Evolutionary conservation across 768 basidiomycete species (phyloP).

Genomic region (Pisolithus orientalis): DNA sequence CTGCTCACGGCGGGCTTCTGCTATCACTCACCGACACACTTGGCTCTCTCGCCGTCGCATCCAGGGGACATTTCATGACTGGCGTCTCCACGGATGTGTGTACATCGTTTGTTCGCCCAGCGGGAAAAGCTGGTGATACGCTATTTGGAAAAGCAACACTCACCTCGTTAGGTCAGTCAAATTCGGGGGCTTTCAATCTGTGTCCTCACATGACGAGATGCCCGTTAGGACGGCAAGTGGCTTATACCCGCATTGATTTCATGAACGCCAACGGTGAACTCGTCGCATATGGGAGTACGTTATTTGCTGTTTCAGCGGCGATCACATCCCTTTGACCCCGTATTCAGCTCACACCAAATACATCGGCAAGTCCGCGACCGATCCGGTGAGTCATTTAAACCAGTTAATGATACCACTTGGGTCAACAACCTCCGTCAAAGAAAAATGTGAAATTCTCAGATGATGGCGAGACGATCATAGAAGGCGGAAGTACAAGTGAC

Average conservation of each 20-base stretch:
- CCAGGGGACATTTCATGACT: slow-evolving; percentile 80
- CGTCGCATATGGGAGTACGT: slow-evolving; percentile 78
- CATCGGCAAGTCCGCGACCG: slow-evolving; percentile 57
- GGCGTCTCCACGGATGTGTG: slow-evolving; percentile 82
- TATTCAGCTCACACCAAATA: slow-evolving; percentile 78
- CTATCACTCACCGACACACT: slow-evolving; percentile 79
- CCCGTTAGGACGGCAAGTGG: slow-evolving; percentile 61
- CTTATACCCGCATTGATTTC: slow-evolving; percentile 79
- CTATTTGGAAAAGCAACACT: slow-evolving; percentile 59
- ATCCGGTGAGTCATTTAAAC: slow-evolving; percentile 26
- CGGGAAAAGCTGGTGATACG: slow-evolving; percentile 63
- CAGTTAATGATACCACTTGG: neutral
- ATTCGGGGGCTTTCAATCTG: neutral
- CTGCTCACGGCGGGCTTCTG: slow-evolving; percentile 77
- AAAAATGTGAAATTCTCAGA: slow-evolving; percentile 73
- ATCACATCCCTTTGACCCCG: neutral
- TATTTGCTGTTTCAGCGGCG: neutral
- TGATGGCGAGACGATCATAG: slow-evolving; percentile 67
- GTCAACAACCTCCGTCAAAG: slow-evolving; percentile 27
- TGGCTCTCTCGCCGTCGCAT: slow-evolving; percentile 78
- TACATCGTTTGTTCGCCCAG: slow-evolving; percentile 72
- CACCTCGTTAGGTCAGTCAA: slow-evolving; percentile 56
- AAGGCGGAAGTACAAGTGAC: slow-evolving; percentile 31
- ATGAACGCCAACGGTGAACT: slow-evolving; percentile 55
- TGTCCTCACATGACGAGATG: neutral